Conservation (phyloP, 768 basidiomycete species). For the Psilocybe tampanensis region DNA sequence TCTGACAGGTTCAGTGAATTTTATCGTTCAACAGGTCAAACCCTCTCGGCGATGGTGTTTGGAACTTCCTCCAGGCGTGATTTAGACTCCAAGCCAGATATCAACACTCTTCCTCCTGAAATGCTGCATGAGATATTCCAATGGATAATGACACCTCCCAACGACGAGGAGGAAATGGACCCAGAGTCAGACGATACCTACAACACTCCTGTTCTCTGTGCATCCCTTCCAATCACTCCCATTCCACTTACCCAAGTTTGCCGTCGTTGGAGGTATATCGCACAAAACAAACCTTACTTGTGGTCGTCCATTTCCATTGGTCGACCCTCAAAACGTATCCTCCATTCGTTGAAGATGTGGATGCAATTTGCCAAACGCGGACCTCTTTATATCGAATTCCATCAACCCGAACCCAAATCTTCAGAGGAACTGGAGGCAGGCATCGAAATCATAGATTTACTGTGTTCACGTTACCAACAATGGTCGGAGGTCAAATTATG, state of each 20-base stretch:
- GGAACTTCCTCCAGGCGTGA: too few relatives aligned
- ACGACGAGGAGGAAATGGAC: too few relatives aligned
- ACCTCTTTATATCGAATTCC: background rate
- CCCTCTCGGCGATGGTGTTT: too few relatives aligned
- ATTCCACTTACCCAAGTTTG: background rate
- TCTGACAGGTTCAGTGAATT: too few relatives aligned
- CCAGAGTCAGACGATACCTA: too few relatives aligned
- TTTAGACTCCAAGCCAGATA: too few relatives aligned
- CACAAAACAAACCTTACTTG: background rate
- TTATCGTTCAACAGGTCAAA: too few relatives aligned
- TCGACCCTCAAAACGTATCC: background rate
- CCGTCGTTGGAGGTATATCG: background rate
- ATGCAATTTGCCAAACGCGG: background rate
- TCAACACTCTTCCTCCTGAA: too few relatives aligned
- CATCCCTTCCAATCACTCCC: background rate
- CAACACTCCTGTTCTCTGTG: background rate
- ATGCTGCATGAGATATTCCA: too few relatives aligned
- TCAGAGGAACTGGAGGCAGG: background rate
- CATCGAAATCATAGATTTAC: background rate
- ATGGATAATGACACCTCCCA: too few relatives aligned
- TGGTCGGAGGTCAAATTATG: background rate
- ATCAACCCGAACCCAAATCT: background rate
- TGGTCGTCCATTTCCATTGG: background rate
- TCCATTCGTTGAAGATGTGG: background rate
- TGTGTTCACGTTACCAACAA: background rate